Conservation (phyloP, 2,329 filamentous ascomycete species). For the Metarhizium sp. region DNA sequence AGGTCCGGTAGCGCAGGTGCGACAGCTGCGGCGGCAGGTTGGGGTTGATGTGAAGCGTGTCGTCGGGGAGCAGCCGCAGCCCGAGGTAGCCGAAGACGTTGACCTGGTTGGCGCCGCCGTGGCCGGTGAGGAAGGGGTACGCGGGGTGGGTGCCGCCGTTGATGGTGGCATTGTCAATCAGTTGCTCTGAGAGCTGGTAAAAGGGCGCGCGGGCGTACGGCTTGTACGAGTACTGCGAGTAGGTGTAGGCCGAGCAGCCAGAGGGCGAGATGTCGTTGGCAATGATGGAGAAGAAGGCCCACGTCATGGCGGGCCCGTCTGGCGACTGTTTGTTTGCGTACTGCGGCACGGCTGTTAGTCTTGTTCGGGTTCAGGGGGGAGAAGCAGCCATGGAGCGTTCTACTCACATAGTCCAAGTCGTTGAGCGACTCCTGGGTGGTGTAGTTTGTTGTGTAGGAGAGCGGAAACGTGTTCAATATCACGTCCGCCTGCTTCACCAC, state of each 20-base stretch:
- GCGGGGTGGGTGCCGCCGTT: constrained; percentile 42
- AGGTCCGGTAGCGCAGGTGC: constrained; percentile 26
- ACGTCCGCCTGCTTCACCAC: constrained; percentile 62
- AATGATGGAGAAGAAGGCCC: constrained; percentile 58
- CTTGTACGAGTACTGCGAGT: constrained; percentile 51
- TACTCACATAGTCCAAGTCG: constrained; percentile 15
- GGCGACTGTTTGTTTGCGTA: constrained; percentile 26
- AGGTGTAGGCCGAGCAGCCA: constrained; percentile 60
- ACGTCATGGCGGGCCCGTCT: constrained; percentile 66
- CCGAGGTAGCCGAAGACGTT: constrained; percentile 59
- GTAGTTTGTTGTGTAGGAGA: constrained; percentile 44
- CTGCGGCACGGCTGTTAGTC: constrained; percentile 43
- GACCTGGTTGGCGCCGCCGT: constrained; percentile 61
- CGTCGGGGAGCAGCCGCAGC: constrained; percentile 47
- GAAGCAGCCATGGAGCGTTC: constrained; percentile 25
- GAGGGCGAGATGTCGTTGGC: constrained; percentile 57
- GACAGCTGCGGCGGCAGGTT: constrained; percentile 49
- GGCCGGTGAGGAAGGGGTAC: constrained; percentile 62
- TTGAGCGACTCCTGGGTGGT: constrained; percentile 9
- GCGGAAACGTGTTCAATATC: constrained; percentile 54
- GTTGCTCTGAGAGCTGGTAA: constrained; percentile 62
- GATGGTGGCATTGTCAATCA: constrained; percentile 52
- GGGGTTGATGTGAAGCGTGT: constrained; percentile 49
- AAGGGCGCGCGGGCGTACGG: constrained; percentile 58
- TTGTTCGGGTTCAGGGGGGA: constrained; percentile 6